Evolutionary conservation across 2,329 filamentous ascomycete species (phyloP), one percentile per base, ranked within the genome.

Genomic region (Beauveria brongniartii): DNA sequence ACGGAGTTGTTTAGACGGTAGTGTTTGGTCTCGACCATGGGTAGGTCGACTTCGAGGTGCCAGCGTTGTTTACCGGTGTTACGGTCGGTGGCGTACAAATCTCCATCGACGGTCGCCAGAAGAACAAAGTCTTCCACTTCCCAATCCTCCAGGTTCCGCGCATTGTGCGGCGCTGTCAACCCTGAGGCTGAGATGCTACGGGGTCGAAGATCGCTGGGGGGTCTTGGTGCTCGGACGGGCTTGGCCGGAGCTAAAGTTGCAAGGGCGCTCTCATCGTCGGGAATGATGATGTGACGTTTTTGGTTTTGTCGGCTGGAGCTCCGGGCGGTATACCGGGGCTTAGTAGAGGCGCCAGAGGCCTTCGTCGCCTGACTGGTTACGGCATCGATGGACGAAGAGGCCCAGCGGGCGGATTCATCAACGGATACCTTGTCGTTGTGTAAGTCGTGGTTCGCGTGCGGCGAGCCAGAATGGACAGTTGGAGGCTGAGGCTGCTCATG

Each of bases 101-200:
- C 90, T 82, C 94, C 94, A 82, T 97, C 92, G 85, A 97, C 90
- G 84, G 94, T 97, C 90, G 94, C 93, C 89, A 99, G 82, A 82
- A 99, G 91, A 80, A 97, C 90, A 85, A 97, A 96, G 82, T 97
- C 92, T 90, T 97, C 93, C 79, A 97, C 92, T 89, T 97, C 91
- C 93, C 93, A 97, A 80, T 97, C 93, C 85, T 92, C 89, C 84
- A 97, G 82, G 82, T 89, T 95, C 86, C 93, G 92, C 92, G 92
- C 93, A 89, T 83, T 82, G 74, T 90, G 88, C 88, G 88, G 89
- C 89, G 90, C 87, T 80, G 88, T 84, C 76, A 89, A 81, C 70
- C 86, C 86, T 74, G 82, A 81, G 74, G 82, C 73, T 66, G 75
- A 76, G 72, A 81, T 82, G 77, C 82, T 84, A 73, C 80, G 79